A percentile compares a stretch with the other conserved stretches of the same genome.
phyloP scores from a whole-genome alignment of 139 green algal species.

The Closterium sp. region DNA sequence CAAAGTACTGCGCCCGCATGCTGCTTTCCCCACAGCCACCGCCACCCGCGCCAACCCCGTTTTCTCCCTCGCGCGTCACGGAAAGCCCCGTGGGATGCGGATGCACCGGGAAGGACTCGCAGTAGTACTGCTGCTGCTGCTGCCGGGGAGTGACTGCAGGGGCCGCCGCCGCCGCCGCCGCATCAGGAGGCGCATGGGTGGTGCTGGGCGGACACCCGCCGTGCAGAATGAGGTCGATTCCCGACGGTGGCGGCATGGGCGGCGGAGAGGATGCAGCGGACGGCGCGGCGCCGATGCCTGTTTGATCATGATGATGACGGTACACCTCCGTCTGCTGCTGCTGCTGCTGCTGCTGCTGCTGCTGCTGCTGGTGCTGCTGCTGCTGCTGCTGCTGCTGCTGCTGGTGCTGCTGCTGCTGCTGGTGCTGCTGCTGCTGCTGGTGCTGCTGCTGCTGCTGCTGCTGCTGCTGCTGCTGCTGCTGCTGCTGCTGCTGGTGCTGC shows the following conservation, averaged over 20 bases:
- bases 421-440: slow-evolving; percentile 11
- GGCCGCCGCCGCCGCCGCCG: too few relatives aligned
- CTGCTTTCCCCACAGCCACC: not conserved
- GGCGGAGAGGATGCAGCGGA: not conserved
- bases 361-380: slow-evolving; percentile 23
- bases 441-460: slow-evolving; percentile 17
- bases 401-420: slow-evolving; percentile 17
- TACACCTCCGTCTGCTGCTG: not conserved
- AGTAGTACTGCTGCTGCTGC: not conserved
- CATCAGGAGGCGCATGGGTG: not conserved
- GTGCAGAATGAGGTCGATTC: not conserved
- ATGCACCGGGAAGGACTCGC: not conserved
- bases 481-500: not conserved
- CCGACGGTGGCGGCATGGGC: not conserved
- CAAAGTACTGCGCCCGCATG: not conserved
- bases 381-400: slow-evolving; percentile 25
- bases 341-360: slow-evolving; percentile 5
- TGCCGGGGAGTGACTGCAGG: not conserved
- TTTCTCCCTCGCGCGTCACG: not conserved
- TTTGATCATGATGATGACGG: not conserved
- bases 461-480: slow-evolving; percentile 4
- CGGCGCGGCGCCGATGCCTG: not conserved
- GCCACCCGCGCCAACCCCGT: not conserved
- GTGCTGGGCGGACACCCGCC: not conserved
- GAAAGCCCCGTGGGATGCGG: not conserved